Evolutionary conservation across 2,329 filamentous ascomycete genomes (phyloP).

Genomic region (Colletotrichum cordylinicola): DNA sequence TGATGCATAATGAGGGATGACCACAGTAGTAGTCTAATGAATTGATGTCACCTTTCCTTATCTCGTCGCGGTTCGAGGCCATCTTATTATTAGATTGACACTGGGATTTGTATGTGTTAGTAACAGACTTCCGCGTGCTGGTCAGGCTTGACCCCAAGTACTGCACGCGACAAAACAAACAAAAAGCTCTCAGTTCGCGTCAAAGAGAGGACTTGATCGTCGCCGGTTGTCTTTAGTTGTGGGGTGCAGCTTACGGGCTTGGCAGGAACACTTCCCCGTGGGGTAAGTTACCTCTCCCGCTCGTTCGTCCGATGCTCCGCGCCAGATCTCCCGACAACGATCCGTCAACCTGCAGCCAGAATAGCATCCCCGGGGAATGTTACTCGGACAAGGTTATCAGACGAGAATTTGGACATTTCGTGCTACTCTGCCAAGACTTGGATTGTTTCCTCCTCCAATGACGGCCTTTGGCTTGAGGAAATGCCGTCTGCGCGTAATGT

Average conservation of each 20-base stretch:
- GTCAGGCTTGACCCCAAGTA: background rate
- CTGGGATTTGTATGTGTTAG: too few species aligned
- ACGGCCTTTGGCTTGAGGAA: background rate
- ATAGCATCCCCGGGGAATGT: background rate
- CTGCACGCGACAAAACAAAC: too few species aligned
- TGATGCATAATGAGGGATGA: constrained; percentile 31
- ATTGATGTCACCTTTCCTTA: background rate
- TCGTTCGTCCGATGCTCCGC: background rate
- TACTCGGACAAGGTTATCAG: background rate
- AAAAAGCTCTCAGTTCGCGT: too few species aligned
- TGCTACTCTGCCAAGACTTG: background rate
- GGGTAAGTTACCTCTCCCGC: background rate
- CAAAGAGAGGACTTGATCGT: too few species aligned
- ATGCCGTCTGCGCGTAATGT: background rate
- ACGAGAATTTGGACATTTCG: too few species aligned
- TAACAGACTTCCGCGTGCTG: too few species aligned
- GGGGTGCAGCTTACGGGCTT: background rate
- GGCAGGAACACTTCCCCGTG: background rate
- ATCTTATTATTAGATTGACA: background rate
- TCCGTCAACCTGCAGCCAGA: background rate
- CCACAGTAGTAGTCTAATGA: background rate
- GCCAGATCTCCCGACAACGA: background rate
- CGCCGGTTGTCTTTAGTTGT: background rate
- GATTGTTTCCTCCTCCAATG: background rate
- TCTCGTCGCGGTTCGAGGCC: background rate